Evolutionary conservation across 495 filamentous ascomycete genomes (phyloP).

Genomic region (Schizothecium vesticola): DNA sequence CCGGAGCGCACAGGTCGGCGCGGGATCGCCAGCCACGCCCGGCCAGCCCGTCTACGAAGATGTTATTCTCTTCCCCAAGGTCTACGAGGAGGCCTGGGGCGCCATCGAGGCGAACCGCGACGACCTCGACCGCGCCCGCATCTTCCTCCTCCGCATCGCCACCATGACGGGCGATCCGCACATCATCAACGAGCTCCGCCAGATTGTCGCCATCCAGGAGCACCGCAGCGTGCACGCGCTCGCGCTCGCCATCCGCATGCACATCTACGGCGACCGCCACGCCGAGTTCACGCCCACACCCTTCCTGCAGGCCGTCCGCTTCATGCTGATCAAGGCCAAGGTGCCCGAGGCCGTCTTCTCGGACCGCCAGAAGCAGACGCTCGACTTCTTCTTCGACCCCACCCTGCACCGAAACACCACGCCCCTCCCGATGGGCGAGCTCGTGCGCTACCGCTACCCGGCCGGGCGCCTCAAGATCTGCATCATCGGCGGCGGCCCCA

Average conservation of each 20-base stretch:
- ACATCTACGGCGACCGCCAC: slow-evolving; percentile 29
- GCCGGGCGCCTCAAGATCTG: slow-evolving; percentile 27
- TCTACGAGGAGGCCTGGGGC: slow-evolving; percentile 33
- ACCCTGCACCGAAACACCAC: slow-evolving; percentile 28
- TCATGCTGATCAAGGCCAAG: slow-evolving; percentile 31
- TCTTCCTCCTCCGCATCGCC: slow-evolving; percentile 29
- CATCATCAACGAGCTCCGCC: slow-evolving; percentile 18
- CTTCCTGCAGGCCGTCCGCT: slow-evolving; percentile 32
- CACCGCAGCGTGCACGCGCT: slow-evolving; percentile 21
- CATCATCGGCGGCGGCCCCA: slow-evolving; percentile 34
- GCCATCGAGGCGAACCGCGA: slow-evolving; percentile 12
- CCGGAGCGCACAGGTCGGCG: not conserved
- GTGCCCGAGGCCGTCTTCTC: slow-evolving; percentile 21
- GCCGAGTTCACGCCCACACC: slow-evolving; percentile 28
- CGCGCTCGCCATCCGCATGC: slow-evolving; percentile 24
- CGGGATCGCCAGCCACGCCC: not conserved
- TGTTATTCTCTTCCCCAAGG: slow-evolving; percentile 25
- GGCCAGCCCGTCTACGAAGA: slow-evolving; percentile 8
- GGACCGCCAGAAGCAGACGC: slow-evolving; percentile 20
- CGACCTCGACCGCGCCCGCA: slow-evolving; percentile 29
- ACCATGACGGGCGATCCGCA: slow-evolving; percentile 21
- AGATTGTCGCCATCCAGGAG: slow-evolving; percentile 20
- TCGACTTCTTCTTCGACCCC: slow-evolving; percentile 39
- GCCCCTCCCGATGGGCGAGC: slow-evolving; percentile 22
- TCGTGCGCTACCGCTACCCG: slow-evolving; percentile 26